Conservation (phyloP, 768 basidiomycete species). For the Lentinula lateritia region DNA sequence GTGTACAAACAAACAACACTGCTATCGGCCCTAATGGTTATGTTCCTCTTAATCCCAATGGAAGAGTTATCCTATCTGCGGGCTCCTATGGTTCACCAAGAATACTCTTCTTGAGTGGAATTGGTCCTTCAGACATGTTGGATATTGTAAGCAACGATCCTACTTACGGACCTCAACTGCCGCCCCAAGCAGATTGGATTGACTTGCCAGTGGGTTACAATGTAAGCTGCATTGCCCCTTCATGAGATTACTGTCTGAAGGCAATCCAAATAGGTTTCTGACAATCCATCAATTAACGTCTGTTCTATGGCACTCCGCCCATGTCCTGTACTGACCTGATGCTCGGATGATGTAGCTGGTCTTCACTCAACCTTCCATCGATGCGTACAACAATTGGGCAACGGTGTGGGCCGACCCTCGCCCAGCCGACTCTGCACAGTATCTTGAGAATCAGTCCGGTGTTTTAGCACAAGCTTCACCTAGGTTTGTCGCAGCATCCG, state of each 20-base stretch:
- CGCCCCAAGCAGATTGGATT: conserved; percentile 45
- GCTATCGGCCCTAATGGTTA: conserved; percentile 50
- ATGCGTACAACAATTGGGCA: conserved; percentile 65
- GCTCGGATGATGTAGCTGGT: conserved; percentile 34
- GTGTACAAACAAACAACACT: conserved; percentile 58
- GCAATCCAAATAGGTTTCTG: conserved; percentile 31
- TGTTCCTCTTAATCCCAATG: conserved; percentile 45
- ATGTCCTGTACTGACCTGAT: background rate
- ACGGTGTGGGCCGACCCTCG: conserved; percentile 49
- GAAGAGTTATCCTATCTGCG: conserved; percentile 57
- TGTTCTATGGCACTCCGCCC: conserved; percentile 13
- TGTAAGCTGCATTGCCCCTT: conserved; percentile 17
- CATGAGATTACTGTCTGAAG: background rate
- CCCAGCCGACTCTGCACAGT: conserved; percentile 51
- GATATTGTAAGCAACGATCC: conserved; percentile 40
- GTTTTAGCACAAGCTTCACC: conserved; percentile 55
- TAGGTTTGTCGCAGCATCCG: conserved; percentile 24
- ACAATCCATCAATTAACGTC: conserved; percentile 62
- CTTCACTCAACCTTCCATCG: conserved; percentile 58
- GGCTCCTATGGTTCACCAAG: conserved; percentile 53
- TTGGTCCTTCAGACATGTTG: conserved; percentile 57
- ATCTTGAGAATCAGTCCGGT: conserved; percentile 44
- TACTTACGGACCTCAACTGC: conserved; percentile 40
- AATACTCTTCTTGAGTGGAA: conserved; percentile 55
- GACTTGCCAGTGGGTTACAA: conserved; percentile 55